Evolutionary conservation across 805 yeast genomes (phyloP), one percentile per base, ranked within the genome.

Genomic region (Nakazawaea ishiwadae): DNA sequence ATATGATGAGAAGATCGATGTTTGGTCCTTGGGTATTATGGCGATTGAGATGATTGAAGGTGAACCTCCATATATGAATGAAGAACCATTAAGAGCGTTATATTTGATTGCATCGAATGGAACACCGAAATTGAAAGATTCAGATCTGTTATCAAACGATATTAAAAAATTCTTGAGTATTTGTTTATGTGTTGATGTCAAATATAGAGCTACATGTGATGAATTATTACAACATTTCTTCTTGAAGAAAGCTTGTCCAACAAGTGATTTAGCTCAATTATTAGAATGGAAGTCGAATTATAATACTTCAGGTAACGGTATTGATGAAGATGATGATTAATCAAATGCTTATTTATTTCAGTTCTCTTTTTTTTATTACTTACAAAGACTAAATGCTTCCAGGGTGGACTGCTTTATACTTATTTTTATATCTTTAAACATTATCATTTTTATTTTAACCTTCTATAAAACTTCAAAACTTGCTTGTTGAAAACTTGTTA

Each of bases 21-120:
- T 93, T 37, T 93, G 99, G 99, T 88, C 96, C 6, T 66, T 93
- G 48, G 99, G 99, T 50, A 93, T 93, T 50, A 93, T 93, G 98
- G 81, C 87, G 16, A 93, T 93, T 54, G 99, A 93, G 65, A 91
- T 93, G 98, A 87, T 93, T 51, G 99, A 93, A 63, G 96, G 97
- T 19, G 99, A 93, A 60, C 99, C 99, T 11, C 99, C 99, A 3
- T 93, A 93, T 56, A 69, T 93, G 58, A 91, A 91, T 54, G 99
- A 93, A 61, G 87, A 95, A 29, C 99, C 99, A 17, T 73, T 93
- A 58, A 78, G 93, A 54, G 98, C 98, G 0, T 69, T 93, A 39
- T 93, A 90, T 62, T 69, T 93, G 60, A 93, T 93, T 69, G 96
- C 96, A 4, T 88, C 96, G 0, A 91, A 88, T 54, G 99, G 99